Conservation (phyloP, 2,329 filamentous ascomycete species). For the Pyrenophora teres region DNA sequence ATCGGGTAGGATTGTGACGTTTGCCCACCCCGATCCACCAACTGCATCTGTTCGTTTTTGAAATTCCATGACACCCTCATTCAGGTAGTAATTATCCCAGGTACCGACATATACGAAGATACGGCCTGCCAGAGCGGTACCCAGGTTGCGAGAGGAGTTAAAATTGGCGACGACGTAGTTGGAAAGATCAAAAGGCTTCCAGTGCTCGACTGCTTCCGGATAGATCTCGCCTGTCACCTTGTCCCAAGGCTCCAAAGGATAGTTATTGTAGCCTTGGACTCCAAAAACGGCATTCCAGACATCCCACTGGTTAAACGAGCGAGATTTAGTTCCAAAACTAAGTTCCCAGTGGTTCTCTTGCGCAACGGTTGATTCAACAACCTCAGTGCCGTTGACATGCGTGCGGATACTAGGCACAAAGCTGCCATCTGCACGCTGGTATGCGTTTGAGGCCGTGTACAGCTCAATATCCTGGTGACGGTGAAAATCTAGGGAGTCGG, state of each 20-base stretch:
- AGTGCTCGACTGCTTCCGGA: slow-evolving; percentile 43
- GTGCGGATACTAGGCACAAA: slow-evolving; percentile 39
- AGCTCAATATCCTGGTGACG: slow-evolving; percentile 46
- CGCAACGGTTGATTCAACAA: slow-evolving; percentile 30
- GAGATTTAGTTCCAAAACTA: slow-evolving; percentile 42
- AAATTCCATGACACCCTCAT: slow-evolving; percentile 46
- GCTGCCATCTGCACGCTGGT: slow-evolving; percentile 34
- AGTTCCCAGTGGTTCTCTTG: slow-evolving; percentile 49
- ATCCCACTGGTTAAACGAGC: slow-evolving; percentile 46
- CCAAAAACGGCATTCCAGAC: slow-evolving; percentile 48
- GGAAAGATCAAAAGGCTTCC: slow-evolving; percentile 46
- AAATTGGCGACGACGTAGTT: slow-evolving; percentile 44
- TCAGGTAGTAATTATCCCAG: slow-evolving; percentile 45
- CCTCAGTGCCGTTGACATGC: slow-evolving; percentile 31
- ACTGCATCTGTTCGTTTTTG: slow-evolving; percentile 39
- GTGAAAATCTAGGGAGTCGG: slow-evolving; percentile 47
- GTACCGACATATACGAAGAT: slow-evolving; percentile 46
- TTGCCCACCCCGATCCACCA: slow-evolving; percentile 45
- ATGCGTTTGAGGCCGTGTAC: slow-evolving; percentile 40
- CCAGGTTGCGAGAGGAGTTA: slow-evolving; percentile 40
- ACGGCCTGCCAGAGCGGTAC: slow-evolving; percentile 35
- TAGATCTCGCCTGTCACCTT: slow-evolving; percentile 49
- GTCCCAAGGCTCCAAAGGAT: slow-evolving; percentile 49
- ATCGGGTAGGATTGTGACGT: slow-evolving; percentile 41
- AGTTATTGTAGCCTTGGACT: slow-evolving; percentile 45